These are phyloP conservation scores for Xylaria scruposa DNA, from an alignment of 495 filamentous ascomycete species.

Conservation along the genomic window DNA sequence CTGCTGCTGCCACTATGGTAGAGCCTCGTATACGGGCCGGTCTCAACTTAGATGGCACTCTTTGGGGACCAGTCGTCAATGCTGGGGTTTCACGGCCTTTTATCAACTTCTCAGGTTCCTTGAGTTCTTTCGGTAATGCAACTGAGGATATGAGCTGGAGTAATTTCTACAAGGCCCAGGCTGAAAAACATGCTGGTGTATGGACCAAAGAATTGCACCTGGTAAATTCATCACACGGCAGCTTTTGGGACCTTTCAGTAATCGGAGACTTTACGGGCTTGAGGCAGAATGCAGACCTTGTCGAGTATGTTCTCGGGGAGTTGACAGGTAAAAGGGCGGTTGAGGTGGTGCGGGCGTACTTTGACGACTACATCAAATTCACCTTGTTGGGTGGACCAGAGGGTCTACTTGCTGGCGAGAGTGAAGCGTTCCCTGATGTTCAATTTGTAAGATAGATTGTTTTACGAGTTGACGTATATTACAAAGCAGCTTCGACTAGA, in stretches of 20 bases:
- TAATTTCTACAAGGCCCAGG: slow-evolving; percentile 14
- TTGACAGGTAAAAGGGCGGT: slow-evolving; percentile 12
- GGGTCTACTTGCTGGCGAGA: slow-evolving; percentile 14
- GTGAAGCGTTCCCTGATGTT: slow-evolving; percentile 14
- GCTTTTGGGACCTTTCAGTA: slow-evolving; percentile 24
- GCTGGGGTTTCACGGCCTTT: slow-evolving; percentile 15
- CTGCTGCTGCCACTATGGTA: slow-evolving; percentile 6
- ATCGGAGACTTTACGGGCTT: slow-evolving; percentile 23
- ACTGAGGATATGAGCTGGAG: slow-evolving; percentile 10
- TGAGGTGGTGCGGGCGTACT: slow-evolving; percentile 17
- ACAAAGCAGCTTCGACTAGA: neutral
- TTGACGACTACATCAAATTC: slow-evolving; percentile 19
- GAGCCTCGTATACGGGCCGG: slow-evolving; percentile 16
- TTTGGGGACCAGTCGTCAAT: slow-evolving; percentile 22
- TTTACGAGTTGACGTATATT: neutral
- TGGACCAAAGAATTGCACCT: slow-evolving; percentile 18
- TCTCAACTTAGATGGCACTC: slow-evolving; percentile 16
- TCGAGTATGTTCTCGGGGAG: slow-evolving; percentile 13
- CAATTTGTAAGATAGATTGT: slow-evolving; percentile 1
- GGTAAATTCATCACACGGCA: slow-evolving; percentile 7
- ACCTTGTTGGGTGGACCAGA: slow-evolving; percentile 9
- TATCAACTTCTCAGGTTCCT: slow-evolving; percentile 18
- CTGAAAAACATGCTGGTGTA: slow-evolving; percentile 7
- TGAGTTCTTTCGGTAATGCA: neutral
- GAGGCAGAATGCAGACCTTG: slow-evolving; percentile 8